Conservation (phyloP, 2,329 filamentous ascomycete genomes). For the Microsporum audouinii region DNA sequence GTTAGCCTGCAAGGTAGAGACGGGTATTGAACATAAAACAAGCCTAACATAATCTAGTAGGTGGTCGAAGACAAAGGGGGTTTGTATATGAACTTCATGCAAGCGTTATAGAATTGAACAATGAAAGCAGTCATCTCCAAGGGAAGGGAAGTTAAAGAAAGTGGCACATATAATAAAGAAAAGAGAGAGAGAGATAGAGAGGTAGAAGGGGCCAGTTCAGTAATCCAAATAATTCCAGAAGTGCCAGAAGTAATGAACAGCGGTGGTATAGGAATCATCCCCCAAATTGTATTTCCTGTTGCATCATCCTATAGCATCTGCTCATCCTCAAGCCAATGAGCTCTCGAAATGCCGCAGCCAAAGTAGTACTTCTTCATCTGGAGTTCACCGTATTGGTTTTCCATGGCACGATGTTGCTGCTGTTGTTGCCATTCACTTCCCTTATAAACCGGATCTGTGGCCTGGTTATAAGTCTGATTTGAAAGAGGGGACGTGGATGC, state of each 20-base stretch:
- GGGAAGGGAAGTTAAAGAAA: neutral
- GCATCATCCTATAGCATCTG: constrained; percentile 14
- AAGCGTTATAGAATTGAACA: neutral
- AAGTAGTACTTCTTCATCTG: constrained; percentile 24
- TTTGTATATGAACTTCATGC: neutral
- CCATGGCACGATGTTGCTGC: constrained; percentile 17
- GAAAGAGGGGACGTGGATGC: constrained; percentile 15
- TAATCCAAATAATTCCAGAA: neutral
- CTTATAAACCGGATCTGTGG: constrained; percentile 34
- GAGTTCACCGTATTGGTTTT: constrained; percentile 30
- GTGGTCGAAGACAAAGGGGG: neutral
- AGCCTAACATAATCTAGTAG: neutral
- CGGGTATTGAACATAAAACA: neutral
- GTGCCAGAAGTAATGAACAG: neutral
- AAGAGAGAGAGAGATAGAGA: neutral
- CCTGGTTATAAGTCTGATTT: constrained; percentile 22
- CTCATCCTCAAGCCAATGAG: constrained; percentile 17
- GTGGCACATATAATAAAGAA: neutral
- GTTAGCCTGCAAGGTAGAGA: neutral
- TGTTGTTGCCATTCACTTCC: constrained; percentile 28
- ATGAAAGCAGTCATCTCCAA: neutral
- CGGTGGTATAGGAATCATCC: neutral
- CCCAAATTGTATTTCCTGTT: neutral
- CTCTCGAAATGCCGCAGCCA: constrained; percentile 14
- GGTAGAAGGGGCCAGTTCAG: neutral